Evolutionary conservation across 2,329 filamentous ascomycete species (phyloP), one percentile per base, ranked within the genome.

Genomic region (Fusarium veterinarium): DNA sequence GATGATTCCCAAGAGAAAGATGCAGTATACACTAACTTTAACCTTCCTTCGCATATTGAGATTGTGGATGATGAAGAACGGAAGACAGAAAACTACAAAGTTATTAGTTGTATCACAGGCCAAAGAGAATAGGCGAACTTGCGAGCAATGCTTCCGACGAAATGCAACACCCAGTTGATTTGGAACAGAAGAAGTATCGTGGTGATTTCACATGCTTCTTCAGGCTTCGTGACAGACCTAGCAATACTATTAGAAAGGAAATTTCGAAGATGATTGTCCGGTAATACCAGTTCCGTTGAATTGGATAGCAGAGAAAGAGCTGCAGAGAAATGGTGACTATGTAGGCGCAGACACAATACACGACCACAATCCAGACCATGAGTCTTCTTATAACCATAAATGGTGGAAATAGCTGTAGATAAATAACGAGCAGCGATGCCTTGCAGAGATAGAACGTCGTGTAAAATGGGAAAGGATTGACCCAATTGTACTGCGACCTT

Each of bases 381-480:
- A 67, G 13, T 28, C 73, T 56, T 20, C 64, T 45, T 6, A 67
- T 70, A 1, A 38, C 59, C 73, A 75, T 75, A 2, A 75, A 75
- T 0, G 20, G 23, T 1, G 73, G 73, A 20, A 75, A 75, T 4
- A 75, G 20, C 28, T 75, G 73, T 2, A 74, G 38, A 20, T 75
- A 75, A 5, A 72, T 30, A 2, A 66, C 61, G 1, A 75, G 62
- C 2, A 75, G 61, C 2, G 70, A 60, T 2, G 73, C 73, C 31
- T 75, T 75, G 57, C 67, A 75, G 1, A 75, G 64, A 9, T 72
- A 75, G 4, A 75, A 59, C 0, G 73, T 70, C 2, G 73, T 61
- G 17, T 72, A 53, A 35, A 72, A 64, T 7, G 73, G 71, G 8
- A 75, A 45, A 3, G 56, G 11, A 2, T 45, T 41, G 8, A 37